phyloP scores from a whole-genome alignment of 2,329 filamentous ascomycete genomes.

The Pseudogymnoascus destructans region DNA sequence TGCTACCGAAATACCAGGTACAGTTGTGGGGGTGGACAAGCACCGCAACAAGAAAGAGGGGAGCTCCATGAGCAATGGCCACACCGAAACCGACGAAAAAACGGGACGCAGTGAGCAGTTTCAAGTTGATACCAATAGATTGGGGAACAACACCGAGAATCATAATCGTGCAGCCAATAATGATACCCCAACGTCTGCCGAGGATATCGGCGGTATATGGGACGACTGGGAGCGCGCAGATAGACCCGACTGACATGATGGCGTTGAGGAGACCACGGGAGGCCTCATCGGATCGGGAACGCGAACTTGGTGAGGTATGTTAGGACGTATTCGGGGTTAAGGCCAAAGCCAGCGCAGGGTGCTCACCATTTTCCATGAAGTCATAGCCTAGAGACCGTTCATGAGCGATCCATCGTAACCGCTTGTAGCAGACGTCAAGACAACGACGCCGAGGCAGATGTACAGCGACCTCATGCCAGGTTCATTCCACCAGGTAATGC shows the following conservation, averaged over 20 bases:
- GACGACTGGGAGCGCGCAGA: conserved; percentile 34
- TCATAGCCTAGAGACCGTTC: conserved; percentile 29
- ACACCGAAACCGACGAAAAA: conserved; percentile 28
- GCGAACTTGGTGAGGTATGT: conserved; percentile 14
- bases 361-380: conserved; percentile 25
- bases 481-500: conserved; percentile 38
- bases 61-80: conserved; percentile 22
- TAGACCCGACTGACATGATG: conserved; percentile 37
- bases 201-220: conserved; percentile 36
- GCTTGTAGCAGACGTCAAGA: conserved; percentile 37
- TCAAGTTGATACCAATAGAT: conserved; percentile 28
- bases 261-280: conserved; percentile 33
- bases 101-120: conserved; percentile 33
- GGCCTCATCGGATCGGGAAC: conserved; percentile 20
- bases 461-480: conserved; percentile 44
- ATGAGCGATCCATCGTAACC: conserved; percentile 35
- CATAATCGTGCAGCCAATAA: conserved; percentile 35
- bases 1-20: conserved; percentile 33
- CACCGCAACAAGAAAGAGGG: conserved; percentile 31
- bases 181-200: conserved; percentile 34
- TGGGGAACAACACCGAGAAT: conserved; percentile 33
- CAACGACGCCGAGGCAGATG: conserved; percentile 30
- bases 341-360: not conserved
- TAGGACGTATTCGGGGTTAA: not conserved
- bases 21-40: conserved; percentile 36